Evolutionary conservation across 2,329 filamentous ascomycete species (phyloP).

Genomic region (Parasarocladium wereldwijsianum): DNA sequence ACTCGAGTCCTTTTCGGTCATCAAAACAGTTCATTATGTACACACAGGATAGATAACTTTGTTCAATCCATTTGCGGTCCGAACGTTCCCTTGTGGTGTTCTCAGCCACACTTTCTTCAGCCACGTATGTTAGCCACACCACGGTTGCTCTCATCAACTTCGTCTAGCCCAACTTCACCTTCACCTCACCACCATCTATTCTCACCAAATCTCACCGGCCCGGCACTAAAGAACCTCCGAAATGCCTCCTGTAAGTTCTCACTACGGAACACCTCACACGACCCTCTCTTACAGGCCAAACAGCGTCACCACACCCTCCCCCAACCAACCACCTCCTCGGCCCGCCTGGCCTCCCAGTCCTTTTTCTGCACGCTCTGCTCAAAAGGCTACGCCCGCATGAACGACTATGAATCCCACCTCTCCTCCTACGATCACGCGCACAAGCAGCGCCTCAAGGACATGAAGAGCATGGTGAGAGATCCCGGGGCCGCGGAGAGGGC

Average conservation of each 20-base stretch:
- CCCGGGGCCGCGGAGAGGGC: conserved; percentile 50
- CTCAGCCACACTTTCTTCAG: too few relatives aligned
- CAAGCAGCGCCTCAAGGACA: conserved; percentile 76
- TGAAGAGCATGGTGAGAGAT: conserved; percentile 71
- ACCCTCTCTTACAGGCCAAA: conserved; percentile 17
- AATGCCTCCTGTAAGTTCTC: background rate
- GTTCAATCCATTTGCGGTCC: too few relatives aligned
- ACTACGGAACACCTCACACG: conserved; percentile 27
- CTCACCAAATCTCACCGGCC: too few relatives aligned
- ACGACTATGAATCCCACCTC: conserved; percentile 91
- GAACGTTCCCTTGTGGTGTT: too few relatives aligned
- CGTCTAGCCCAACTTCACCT: too few relatives aligned
- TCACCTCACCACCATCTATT: too few relatives aligned
- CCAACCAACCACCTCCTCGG: conserved; percentile 43
- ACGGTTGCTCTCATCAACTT: too few relatives aligned
- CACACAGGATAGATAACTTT: too few relatives aligned
- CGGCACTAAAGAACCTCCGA: too few relatives aligned
- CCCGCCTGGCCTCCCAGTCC: conserved; percentile 61
- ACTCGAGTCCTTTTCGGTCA: too few relatives aligned
- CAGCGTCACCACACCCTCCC: conserved; percentile 44
- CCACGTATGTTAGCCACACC: too few relatives aligned
- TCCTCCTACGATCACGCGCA: conserved; percentile 92
- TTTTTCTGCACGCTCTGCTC: conserved; percentile 82
- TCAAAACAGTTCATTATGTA: too few relatives aligned
- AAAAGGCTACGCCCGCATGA: conserved; percentile 89